Evolutionary conservation across 106 monocot genomes (phyloP), one percentile per base, ranked within the genome.

Genomic region (Allium sativum): DNA sequence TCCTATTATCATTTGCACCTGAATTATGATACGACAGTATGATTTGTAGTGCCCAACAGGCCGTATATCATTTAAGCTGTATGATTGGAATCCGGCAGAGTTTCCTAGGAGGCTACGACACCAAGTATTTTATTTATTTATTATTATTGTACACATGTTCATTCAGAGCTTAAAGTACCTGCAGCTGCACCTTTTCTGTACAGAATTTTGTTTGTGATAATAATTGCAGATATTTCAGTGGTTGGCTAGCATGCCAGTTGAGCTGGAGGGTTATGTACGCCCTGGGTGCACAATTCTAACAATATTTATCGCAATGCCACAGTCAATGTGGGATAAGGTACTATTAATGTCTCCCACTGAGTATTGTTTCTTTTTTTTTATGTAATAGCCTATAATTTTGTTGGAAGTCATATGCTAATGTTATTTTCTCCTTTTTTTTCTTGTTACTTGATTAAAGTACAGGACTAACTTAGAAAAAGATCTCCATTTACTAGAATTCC

Each of bases 1-100:
- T 31, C 31, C 31, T 31, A 31, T 31, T 31, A 31, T 31, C 18
- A 19, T 9, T 50, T 52, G 62, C 19, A 62, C 15, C 14, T 12
- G 45, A 42, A 47, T 64, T 41, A 61, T 73, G 66, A 65, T 71
- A 45, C 22, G 54, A 68, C 73, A 47, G 31, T 53, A 57, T 76
- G 40, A 70, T 83, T 31, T 93, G 21, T 67, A 95, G 95, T 95
- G 90, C 70, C 95, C 95, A 18, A 95, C 95, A 75, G 95, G 90
- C 61, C 90, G 95, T 17, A 77, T 95, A 56, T 95, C 95, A 69
- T 95, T 95, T 67, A 95, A 95, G 76, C 84, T 95, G 40, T 95
- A 95, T 76, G 95, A 95, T 68, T 95, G 95, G 95, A 95, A 95
- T 56, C 95, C 95, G 70, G 95, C 90, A 68, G 95, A 95, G 56